These are phyloP conservation scores for Ophiocordyceps camponoti-floridani DNA, from an alignment of 2,329 filamentous ascomycete genomes.

Conservation along the genomic window DNA sequence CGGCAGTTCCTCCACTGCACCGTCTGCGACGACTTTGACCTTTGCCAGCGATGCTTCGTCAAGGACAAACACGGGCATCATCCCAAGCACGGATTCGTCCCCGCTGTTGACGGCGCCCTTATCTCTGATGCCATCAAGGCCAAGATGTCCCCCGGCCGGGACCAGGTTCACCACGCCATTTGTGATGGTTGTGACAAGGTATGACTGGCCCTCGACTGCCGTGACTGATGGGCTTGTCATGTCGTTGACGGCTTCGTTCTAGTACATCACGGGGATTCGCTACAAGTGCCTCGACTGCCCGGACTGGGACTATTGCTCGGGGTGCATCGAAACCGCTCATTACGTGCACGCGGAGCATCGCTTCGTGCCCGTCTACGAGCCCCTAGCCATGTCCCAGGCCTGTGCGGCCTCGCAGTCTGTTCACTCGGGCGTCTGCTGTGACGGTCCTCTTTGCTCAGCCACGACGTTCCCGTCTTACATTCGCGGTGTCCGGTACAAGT, in stretches of 20 bases:
- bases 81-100: constrained; percentile 63
- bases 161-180: constrained; percentile 67
- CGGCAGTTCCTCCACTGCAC: constrained; percentile 71
- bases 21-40: constrained; percentile 75
- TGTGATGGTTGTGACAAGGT: constrained; percentile 77
- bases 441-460: constrained; percentile 69
- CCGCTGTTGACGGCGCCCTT: constrained; percentile 44
- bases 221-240: no score
- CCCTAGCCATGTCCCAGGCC: constrained; percentile 22
- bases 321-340: constrained; percentile 50
- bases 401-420: constrained; percentile 17
- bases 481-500: constrained; percentile 83
- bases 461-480: constrained; percentile 51
- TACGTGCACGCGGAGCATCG: constrained; percentile 67
- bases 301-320: constrained; percentile 87
- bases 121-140: constrained; percentile 43
- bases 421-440: constrained; percentile 82
- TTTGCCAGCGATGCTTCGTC: constrained; percentile 70
- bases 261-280: constrained; percentile 67
- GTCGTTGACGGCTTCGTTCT: background rate
- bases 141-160: constrained; percentile 64
- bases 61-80: constrained; percentile 74
- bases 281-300: constrained; percentile 96
- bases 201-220: background rate
- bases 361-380: constrained; percentile 75